These are phyloP conservation scores for Neurospora sp. DNA, from an alignment of 495 filamentous ascomycete genomes.

Conservation along the genomic window DNA sequence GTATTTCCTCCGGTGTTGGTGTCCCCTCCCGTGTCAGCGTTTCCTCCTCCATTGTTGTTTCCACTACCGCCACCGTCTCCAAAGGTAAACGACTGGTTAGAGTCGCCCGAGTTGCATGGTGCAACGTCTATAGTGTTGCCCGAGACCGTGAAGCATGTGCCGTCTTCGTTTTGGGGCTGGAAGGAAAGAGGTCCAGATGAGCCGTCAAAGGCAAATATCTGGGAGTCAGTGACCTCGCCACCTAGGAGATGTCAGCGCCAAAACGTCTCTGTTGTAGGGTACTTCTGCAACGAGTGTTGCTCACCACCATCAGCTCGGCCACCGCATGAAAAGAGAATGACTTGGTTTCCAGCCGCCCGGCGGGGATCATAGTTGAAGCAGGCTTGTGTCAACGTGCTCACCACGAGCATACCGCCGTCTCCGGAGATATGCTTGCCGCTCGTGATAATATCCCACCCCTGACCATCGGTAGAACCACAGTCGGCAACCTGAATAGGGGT, in stretches of 20 bases:
- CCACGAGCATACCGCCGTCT: constrained; percentile 35
- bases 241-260: constrained; percentile 16
- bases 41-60: constrained; percentile 8
- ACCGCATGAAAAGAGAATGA: constrained; percentile 44
- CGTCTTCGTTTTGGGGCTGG: constrained; percentile 30
- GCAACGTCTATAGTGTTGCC: constrained; percentile 36
- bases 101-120: constrained; percentile 29
- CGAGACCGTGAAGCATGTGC: constrained; percentile 37
- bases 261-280: neutral
- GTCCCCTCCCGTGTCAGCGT: constrained; percentile 16
- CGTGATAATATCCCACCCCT: constrained; percentile 47
- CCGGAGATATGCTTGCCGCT: constrained; percentile 38
- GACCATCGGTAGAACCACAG: constrained; percentile 38
- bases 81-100: constrained; percentile 39
- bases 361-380: constrained; percentile 46
- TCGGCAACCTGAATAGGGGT: constrained; percentile 41
- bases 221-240: constrained; percentile 39
- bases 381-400: constrained; percentile 46
- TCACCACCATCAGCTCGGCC: constrained; percentile 43
- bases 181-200: constrained; percentile 31
- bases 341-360: constrained; percentile 36
- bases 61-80: constrained; percentile 10
- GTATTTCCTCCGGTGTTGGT: neutral
- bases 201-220: constrained; percentile 38
- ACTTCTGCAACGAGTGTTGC: neutral